Base-by-base conservation (phyloP, 2,329 filamentous ascomycete genomes). In the Sphaerostilbella broomeana region DNA sequence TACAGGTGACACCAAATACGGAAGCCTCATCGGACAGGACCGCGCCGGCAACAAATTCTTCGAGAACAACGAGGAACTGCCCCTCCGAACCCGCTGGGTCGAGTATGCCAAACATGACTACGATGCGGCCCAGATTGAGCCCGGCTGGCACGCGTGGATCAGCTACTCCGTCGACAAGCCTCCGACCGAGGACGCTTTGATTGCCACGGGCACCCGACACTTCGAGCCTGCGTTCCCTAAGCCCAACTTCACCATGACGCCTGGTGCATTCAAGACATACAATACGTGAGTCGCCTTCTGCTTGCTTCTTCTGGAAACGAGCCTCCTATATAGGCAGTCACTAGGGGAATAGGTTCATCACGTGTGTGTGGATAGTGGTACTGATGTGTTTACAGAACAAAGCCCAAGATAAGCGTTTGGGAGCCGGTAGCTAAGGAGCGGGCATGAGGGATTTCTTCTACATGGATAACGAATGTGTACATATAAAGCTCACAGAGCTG, bases 91-190 rank as follows among this genome's bases (percentile, higher is more conserved):
- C 53, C 80, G 89, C 73, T 98, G 94, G 92, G 86, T 98, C 49
- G 89, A 97, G 66, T 98, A 94, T 74, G 90, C 87, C 69, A 75
- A 85, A 64, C 73, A 86, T 55, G 87, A 97, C 64, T 85, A 74
- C 59, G 85, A 92, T 55, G 72, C 85, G 47, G 77, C 78, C 43
- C 86, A 95, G 39, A 85, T 95, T 55, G 90, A 97, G 66, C 89
- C 90, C 35, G 86, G 90, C 64, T 98, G 92, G 92, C 92, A 97
- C 68, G 87, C 86, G 20, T 98, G 92, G 92, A 88, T 98, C 53
- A 87, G 87, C 50, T 97, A 98, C 68, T 70, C 81, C 67, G 81
- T 95, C 55, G 88, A 97, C 65, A 84, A 85, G 65, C 80, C 90
- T 25, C 92, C 92, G 2, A 77, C 72, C 25, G 65, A 83, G 56